Conservation (phyloP, 225 moss, liverwort and hornwort genomes). For the Pseudisothecium myosuroides region DNA sequence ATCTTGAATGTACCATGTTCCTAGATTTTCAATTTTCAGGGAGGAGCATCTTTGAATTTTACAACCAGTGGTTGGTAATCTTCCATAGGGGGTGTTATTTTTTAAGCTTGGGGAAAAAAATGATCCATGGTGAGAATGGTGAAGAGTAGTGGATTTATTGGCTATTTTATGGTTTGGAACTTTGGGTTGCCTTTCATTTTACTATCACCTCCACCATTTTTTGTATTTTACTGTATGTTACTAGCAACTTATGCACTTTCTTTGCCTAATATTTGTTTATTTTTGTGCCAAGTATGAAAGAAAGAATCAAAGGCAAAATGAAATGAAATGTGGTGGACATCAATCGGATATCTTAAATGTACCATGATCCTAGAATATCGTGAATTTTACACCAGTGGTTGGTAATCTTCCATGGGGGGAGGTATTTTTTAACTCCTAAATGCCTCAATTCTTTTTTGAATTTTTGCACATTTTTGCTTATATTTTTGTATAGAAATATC, state of each 20-base stretch:
- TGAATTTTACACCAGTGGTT: not conserved
- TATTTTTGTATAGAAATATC: too few species aligned
- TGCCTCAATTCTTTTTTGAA: too few species aligned
- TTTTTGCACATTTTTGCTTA: too few species aligned
- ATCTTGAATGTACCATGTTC: rapidly evolving
- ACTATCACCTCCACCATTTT: rapidly evolving
- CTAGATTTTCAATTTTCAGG: not conserved
- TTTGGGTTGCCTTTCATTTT: not conserved
- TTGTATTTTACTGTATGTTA: rapidly evolving
- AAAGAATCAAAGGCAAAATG: not conserved
- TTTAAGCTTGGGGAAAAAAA: not conserved
- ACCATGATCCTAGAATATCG: not conserved
- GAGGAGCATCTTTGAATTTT: not conserved
- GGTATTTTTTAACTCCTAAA: too few species aligned
- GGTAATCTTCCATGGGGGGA: too few species aligned
- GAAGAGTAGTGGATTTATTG: not conserved
- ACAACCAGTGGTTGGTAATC: not conserved
- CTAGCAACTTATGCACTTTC: not conserved
- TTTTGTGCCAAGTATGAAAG: not conserved
- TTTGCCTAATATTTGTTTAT: not conserved
- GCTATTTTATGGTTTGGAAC: not conserved
- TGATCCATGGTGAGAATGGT: not conserved
- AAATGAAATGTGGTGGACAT: too few species aligned
- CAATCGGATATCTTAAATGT: not conserved
- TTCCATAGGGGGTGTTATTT: not conserved